Conservation (phyloP, 2,329 filamentous ascomycete species). For the Endothia cerciana region DNA sequence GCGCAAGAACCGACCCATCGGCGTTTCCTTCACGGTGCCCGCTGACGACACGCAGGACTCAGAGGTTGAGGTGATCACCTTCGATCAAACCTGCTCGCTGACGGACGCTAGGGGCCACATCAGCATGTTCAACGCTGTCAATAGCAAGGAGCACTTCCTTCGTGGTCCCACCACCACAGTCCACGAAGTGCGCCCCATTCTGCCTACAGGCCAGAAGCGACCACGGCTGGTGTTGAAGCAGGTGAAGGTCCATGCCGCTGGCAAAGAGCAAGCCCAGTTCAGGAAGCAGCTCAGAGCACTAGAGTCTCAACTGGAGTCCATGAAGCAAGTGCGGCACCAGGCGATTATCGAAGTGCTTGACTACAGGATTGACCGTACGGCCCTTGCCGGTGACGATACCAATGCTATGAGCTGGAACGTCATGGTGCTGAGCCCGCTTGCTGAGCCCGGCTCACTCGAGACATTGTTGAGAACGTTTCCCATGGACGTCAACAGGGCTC, state of each 20-base stretch:
- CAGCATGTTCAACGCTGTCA: slow-evolving; percentile 71
- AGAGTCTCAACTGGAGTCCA: slow-evolving; percentile 74
- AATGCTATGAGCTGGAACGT: slow-evolving; percentile 65
- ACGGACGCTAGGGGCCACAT: slow-evolving; percentile 66
- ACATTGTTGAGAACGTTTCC: slow-evolving; percentile 79
- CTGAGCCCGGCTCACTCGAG: slow-evolving; percentile 79
- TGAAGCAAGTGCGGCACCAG: slow-evolving; percentile 75
- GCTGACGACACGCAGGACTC: slow-evolving; percentile 38
- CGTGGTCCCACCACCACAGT: slow-evolving; percentile 69
- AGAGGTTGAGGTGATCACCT: slow-evolving; percentile 51
- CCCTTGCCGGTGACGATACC: slow-evolving; percentile 43
- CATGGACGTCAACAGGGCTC: slow-evolving; percentile 74
- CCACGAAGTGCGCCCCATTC: slow-evolving; percentile 73
- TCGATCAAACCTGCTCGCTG: slow-evolving; percentile 69
- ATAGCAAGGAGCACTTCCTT: slow-evolving; percentile 68
- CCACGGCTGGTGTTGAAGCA: slow-evolving; percentile 77
- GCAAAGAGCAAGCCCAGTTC: slow-evolving; percentile 64
- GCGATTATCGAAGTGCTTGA: slow-evolving; percentile 81
- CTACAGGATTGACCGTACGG: slow-evolving; percentile 70
- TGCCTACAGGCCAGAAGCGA: slow-evolving; percentile 56
- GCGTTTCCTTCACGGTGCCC: slow-evolving; percentile 20
- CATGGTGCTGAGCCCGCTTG: slow-evolving; percentile 74
- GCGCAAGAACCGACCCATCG: slow-evolving; percentile 54
- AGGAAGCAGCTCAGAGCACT: slow-evolving; percentile 78
- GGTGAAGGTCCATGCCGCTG: slow-evolving; percentile 60